Evolutionary conservation across 2,329 filamentous ascomycete species (phyloP), one percentile per base, ranked within the genome.

Genomic region (Pseudomassariella vexata): DNA sequence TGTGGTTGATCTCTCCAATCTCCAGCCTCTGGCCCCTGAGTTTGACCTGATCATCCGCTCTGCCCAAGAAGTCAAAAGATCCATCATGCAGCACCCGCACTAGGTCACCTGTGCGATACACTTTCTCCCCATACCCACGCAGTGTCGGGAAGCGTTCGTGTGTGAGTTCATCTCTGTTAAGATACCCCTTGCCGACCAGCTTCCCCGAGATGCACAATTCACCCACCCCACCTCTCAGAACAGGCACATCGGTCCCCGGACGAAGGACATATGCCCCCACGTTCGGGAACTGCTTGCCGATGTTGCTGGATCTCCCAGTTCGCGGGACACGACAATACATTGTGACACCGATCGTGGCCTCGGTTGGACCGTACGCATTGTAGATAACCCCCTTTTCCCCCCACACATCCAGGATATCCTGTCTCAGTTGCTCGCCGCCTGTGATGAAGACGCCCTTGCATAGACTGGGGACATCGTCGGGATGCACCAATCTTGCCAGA

Each of bases 1-100:
- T 76, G 29, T 89, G 80, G 45, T 94, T 92, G 55, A 95, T 94
- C 60, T 96, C 89, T 1, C 82, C 85, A 38, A 94, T 82, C 49
- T 96, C 90, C 1, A 96, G 70, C 10, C 89, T 72, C 53, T 95
- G 89, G 0, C 89, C 89, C 9, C 90, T 78, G 3, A 95, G 70
- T 54, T 96, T 96, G 40, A 95, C 81, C 57, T 96, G 89, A 34
- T 94, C 87, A 50, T 96, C 90, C 5, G 82, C 83, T 10, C 90
- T 76, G 3, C 90, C 89, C 3, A 94, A 66, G 50, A 95, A 95
- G 35, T 90, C 83, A 43, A 95, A 89, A 25, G 82, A 86, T 1
- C 77, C 79, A 52, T 95, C 83, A 32, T 87, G 70, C 6, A 94
- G 60, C 11, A 94, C 68, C 5, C 89, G 73, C 2, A 95, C 89